Evolutionary conservation across 2,329 filamentous ascomycete species (phyloP).

Genomic region (Fusarium decemcellulare): DNA sequence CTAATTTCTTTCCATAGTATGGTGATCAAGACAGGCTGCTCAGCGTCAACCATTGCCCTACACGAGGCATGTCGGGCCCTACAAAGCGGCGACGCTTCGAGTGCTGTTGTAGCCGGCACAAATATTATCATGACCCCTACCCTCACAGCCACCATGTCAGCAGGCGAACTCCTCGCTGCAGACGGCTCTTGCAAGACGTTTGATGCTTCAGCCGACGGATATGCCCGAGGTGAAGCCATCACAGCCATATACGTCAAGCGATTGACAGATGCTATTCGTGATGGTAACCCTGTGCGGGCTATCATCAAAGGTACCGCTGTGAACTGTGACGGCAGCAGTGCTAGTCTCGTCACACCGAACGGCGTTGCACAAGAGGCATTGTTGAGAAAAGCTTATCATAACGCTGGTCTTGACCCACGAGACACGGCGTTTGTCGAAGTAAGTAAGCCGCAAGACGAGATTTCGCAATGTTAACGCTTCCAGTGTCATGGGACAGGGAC

Average conservation of each 20-base stretch:
- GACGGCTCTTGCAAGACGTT: constrained; percentile 50
- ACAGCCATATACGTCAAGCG: constrained; percentile 16
- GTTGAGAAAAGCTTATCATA: constrained; percentile 50
- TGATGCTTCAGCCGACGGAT: constrained; percentile 12
- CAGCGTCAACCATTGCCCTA: constrained; percentile 5
- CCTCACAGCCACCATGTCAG: constrained; percentile 3
- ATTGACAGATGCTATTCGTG: constrained; percentile 4
- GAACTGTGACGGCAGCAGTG: constrained; percentile 6
- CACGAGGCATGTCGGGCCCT: constrained; percentile 10
- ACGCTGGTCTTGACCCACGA: constrained; percentile 35
- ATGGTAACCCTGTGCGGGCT: constrained; percentile 15
- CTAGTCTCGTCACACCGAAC: not conserved
- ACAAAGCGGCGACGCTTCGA: constrained; percentile 1
- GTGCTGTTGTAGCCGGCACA: constrained; percentile 3
- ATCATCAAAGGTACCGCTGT: not conserved
- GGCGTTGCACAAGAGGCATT: constrained; percentile 48
- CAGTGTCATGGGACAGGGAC: constrained; percentile 45
- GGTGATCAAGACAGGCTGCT: constrained; percentile 8
- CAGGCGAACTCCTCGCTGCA: constrained; percentile 52
- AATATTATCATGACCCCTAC: constrained; percentile 15
- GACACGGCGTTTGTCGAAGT: constrained; percentile 21
- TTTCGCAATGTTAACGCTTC: not conserved
- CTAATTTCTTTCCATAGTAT: not conserved
- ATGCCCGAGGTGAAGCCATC: constrained; percentile 12
- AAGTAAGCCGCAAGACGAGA: not conserved